Evolutionary conservation across 495 filamentous ascomycete genomes (phyloP), one percentile per base, ranked within the genome.

Genomic region (Aspergillus cavernicola): DNA sequence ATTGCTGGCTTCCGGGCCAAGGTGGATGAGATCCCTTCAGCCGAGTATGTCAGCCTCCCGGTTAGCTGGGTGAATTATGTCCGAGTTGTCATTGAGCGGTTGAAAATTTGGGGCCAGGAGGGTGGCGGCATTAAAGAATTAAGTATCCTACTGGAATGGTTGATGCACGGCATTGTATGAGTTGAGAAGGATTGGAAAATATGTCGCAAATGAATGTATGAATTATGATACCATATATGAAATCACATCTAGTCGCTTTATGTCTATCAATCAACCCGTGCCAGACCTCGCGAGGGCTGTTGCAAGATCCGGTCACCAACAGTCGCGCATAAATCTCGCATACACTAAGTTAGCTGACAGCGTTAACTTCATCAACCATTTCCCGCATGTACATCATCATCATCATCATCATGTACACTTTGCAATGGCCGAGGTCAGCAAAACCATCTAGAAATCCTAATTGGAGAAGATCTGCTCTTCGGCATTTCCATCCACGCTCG

Each of bases 121-220:
- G 64, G 64, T 1, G 62, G 57, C 1, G 62, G 64, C 23, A 66
- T 66, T 11, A 65, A 60, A 50, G 64, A 65, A 29, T 42, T 66
- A 29, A 44, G 61, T 39, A 48, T 56, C 28, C 22, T 66, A 37
- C 36, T 66, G 32, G 62, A 64, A 42, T 66, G 64, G 64, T 31
- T 66, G 52, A 63, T 66, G 59, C 56, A 62, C 40, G 50, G 47
- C 16, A 50, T 51, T 45, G 39, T 39, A 51, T 52, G 32, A 45
- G 9, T 29, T 1, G n/a, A 15, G 12, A 4, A 35, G 12, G 6
- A 41, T 31, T 20, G 23, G 20, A 3, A 15, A 29, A 29, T 15
- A 10, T 8, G 5, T 7, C 15, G 10, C 29, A 12, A 19, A 33
- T 46, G 28, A 35, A 33, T 35, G 19, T 35, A 46, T 33, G 29